Percentiles rank a stretch among this genome's conserved stretches.
Evolutionary conservation across 352 stramenopile genomes (phyloP).

Genomic region (Globisporangium radiosum): DNA sequence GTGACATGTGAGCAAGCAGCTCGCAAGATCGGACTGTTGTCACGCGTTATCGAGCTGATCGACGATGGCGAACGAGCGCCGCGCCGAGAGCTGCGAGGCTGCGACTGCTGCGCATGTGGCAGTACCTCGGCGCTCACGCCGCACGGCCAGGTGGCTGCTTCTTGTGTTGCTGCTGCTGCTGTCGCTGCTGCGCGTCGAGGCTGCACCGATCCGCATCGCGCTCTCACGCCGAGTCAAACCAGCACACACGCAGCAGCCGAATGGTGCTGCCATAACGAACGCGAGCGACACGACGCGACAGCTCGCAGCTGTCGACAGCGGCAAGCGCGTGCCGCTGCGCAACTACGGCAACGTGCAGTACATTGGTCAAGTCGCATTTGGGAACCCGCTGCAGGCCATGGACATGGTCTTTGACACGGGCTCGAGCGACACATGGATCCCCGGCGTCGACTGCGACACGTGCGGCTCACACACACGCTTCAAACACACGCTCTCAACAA

Average conservation of each 20-base stretch:
- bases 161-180: slow-evolving; percentile 1
- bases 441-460: slow-evolving; percentile 31
- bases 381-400: slow-evolving; percentile 54
- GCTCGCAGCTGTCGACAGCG: slow-evolving; percentile 15
- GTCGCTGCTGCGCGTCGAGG: background rate
- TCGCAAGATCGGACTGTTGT: background rate
- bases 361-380: slow-evolving; percentile 63
- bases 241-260: background rate
- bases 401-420: slow-evolving; percentile 79
- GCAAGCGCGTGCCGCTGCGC: slow-evolving; percentile 46
- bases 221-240: slow-evolving; percentile 8
- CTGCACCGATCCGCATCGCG: slow-evolving; percentile 30
- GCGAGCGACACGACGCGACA: background rate
- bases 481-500: slow-evolving; percentile 40
- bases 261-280: background rate
- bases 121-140: background rate
- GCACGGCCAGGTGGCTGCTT: background rate
- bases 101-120: no score
- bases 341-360: slow-evolving; percentile 87
- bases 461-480: slow-evolving; percentile 61
- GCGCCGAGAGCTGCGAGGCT: background rate
- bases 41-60: background rate
- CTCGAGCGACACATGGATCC: slow-evolving; percentile 80
- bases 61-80: no score
- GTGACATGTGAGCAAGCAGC: background rate